Conservation (phyloP, 164 flowering plant species). For the Vitis amurensis region DNA sequence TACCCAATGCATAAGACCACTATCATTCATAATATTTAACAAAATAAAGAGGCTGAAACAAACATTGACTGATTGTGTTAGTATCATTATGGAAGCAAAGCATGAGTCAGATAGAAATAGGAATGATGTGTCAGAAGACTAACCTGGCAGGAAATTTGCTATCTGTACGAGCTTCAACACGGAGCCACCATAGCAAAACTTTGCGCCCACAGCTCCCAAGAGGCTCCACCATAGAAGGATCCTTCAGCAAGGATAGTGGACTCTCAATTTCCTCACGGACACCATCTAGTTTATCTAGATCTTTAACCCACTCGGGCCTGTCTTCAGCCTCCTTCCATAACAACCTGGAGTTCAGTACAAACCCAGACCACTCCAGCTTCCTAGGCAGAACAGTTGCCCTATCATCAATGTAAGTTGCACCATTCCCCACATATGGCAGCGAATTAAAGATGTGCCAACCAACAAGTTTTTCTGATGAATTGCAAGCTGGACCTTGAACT, state of each 20-base stretch:
- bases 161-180: conserved; percentile 93
- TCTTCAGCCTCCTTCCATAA: conserved; percentile 75
- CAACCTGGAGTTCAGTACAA: conserved; percentile 85
- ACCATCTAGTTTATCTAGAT: conserved; percentile 50
- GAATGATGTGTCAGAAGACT: conserved; percentile 22
- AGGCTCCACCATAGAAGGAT: conserved; percentile 80
- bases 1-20: too few species aligned
- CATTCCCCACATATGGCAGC: conserved; percentile 53
- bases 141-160: conserved; percentile 95
- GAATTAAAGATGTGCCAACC: conserved; percentile 93
- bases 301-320: conserved; percentile 77
- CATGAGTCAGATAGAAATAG: background rate
- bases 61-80: too few species aligned
- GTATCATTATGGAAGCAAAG: background rate
- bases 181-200: conserved; percentile 96
- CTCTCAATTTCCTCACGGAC: conserved; percentile 56
- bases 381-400: conserved; percentile 72
- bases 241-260: conserved; percentile 73
- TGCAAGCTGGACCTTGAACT: conserved; percentile 94
- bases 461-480: conserved; percentile 67
- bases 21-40: too few species aligned
- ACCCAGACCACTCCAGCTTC: conserved; percentile 95
- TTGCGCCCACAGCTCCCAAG: conserved; percentile 93
- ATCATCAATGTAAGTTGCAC: conserved; percentile 68
- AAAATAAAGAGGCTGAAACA: too few species aligned